Evolutionary conservation across 2,329 filamentous ascomycete genomes (phyloP).

Genomic region (Cercospora sp.): DNA sequence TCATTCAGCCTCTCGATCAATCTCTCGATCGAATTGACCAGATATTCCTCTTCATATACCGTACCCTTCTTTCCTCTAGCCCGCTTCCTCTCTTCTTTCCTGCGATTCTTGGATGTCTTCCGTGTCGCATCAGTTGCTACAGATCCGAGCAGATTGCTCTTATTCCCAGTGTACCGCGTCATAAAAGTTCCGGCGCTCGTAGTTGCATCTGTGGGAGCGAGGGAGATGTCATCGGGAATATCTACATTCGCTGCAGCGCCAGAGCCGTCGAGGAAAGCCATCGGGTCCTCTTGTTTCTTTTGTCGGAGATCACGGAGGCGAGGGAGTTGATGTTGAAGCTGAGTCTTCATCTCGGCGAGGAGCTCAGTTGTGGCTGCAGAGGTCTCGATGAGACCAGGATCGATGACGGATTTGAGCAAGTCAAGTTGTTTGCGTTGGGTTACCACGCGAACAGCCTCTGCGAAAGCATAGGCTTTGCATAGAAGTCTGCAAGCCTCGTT

Average conservation of each 20-base stretch:
- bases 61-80: slow-evolving; percentile 93
- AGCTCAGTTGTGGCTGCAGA: slow-evolving; percentile 84
- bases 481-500: slow-evolving; percentile 70
- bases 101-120: slow-evolving; percentile 82
- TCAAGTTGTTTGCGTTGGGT: slow-evolving; percentile 60
- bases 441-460: slow-evolving; percentile 80
- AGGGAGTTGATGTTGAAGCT: slow-evolving; percentile 81
- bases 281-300: slow-evolving; percentile 79
- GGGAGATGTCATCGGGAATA: slow-evolving; percentile 86
- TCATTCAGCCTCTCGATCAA: slow-evolving; percentile 79
- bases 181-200: slow-evolving; percentile 78
- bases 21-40: slow-evolving; percentile 81
- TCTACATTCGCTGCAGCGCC: slow-evolving; percentile 50
- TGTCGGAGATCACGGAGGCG: slow-evolving; percentile 78
- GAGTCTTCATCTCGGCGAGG: slow-evolving; percentile 85
- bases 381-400: slow-evolving; percentile 76
- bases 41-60: slow-evolving; percentile 96
- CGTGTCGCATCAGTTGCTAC: slow-evolving; percentile 71
- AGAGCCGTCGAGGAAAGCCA: slow-evolving; percentile 83
- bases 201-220: slow-evolving; percentile 80
- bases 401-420: slow-evolving; percentile 69
- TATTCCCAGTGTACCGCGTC: slow-evolving; percentile 78
- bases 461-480: slow-evolving; percentile 84
- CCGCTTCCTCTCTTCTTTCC: slow-evolving; percentile 90
- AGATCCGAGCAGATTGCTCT: slow-evolving; percentile 60